Conservation (phyloP, 352 stramenopile species). For the Phytophthora idaei region DNA sequence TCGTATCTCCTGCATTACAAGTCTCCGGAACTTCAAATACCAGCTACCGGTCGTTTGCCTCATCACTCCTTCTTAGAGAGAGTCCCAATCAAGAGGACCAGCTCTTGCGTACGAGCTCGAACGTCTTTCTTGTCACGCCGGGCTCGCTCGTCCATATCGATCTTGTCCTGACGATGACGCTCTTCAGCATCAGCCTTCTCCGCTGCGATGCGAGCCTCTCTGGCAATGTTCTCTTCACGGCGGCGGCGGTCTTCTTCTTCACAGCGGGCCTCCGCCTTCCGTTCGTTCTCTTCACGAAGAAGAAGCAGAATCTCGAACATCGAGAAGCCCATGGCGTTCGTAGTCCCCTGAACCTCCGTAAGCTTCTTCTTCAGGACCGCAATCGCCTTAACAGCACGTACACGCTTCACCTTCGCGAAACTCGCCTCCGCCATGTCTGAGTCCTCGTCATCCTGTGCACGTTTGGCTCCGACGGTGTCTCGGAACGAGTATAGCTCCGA, state of each 20-base stretch:
- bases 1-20: too few species aligned
- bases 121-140: neutral
- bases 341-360: neutral
- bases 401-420: slow-evolving; percentile 1
- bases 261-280: neutral
- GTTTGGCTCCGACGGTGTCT: neutral
- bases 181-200: neutral
- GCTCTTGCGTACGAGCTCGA: neutral
- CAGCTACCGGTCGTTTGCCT: neutral
- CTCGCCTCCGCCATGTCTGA: slow-evolving; percentile 1
- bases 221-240: neutral
- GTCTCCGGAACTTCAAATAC: neutral
- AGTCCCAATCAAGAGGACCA: neutral
- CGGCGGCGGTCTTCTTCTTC: neutral
- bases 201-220: neutral
- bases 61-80: neutral
- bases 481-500: neutral
- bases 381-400: neutral
- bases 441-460: neutral
- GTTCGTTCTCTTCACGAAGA: slow-evolving; percentile 6
- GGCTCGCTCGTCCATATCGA: neutral
- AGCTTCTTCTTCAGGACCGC: neutral
- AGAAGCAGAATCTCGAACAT: slow-evolving; percentile 7
- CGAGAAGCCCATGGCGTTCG: neutral
- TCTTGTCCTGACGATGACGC: neutral